Percentiles rank a stretch among this genome's conserved stretches.
These are phyloP conservation scores for Gastrolobium villosum DNA, from an alignment of 306 rosid genomes.

Conservation along the genomic window DNA sequence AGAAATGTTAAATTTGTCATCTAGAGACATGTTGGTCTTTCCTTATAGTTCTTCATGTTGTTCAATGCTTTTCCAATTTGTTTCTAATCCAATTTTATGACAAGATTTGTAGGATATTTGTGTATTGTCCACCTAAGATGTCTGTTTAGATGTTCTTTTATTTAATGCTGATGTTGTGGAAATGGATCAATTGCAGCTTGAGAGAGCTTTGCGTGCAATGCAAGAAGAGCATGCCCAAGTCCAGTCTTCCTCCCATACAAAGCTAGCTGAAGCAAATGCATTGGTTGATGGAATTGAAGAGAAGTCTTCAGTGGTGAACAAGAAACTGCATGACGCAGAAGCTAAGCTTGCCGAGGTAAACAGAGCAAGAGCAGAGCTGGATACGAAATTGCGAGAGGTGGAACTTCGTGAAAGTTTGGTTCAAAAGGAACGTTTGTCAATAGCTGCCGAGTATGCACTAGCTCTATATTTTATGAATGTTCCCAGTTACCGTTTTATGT, in stretches of 20 bases:
- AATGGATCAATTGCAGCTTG: constrained; percentile 69
- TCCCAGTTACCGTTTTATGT: constrained; percentile 15
- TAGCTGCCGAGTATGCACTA: constrained; percentile 72
- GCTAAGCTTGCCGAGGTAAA: constrained; percentile 82
- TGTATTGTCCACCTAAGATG: constrained; percentile 19
- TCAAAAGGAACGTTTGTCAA: constrained; percentile 72
- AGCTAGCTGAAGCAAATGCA: constrained; percentile 70
- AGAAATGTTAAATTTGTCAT: neutral
- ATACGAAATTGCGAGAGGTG: constrained; percentile 78
- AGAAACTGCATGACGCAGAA: constrained; percentile 78
- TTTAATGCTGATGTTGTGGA: constrained; percentile 31
- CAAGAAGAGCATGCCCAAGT: constrained; percentile 68
- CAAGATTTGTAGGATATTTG: neutral
- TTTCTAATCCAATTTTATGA: constrained; percentile 37
- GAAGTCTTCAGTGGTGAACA: constrained; percentile 69
- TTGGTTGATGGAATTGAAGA: constrained; percentile 81
- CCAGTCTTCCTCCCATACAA: constrained; percentile 64
- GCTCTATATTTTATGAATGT: constrained; percentile 18
- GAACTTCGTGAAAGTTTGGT: constrained; percentile 78
- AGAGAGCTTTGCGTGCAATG: constrained; percentile 69
- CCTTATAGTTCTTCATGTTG: neutral
- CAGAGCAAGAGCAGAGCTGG: constrained; percentile 75
- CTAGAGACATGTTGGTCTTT: constrained; percentile 24
- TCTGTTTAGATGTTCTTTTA: constrained; percentile 37
- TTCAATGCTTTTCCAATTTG: constrained; percentile 18